These are phyloP conservation scores for Colletotrichum sp. DNA, from an alignment of 2,329 filamentous ascomycete species.

Conservation along the genomic window DNA sequence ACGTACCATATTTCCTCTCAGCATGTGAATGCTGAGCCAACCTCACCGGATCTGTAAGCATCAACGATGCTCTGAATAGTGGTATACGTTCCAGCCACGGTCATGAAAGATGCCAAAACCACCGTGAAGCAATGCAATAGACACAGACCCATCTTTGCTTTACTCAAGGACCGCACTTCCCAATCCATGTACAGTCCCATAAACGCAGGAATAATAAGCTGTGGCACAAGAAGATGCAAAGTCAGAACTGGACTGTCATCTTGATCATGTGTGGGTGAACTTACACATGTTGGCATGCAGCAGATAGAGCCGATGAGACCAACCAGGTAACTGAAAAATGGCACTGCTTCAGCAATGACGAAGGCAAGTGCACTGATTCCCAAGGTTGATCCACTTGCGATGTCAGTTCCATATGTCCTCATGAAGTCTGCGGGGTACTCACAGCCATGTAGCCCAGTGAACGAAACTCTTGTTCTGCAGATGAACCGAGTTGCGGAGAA, in stretches of 20 bases:
- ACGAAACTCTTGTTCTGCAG: conserved; percentile 34
- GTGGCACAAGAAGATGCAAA: not conserved
- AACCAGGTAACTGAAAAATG: conserved; percentile 30
- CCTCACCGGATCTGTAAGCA: conserved; percentile 25
- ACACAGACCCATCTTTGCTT: not conserved
- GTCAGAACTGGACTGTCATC: not conserved
- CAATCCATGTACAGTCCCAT: not conserved
- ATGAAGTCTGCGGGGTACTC: not conserved
- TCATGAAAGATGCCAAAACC: conserved; percentile 25
- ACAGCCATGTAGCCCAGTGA: conserved; percentile 40
- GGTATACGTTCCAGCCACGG: conserved; percentile 29
- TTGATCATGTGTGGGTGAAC: conserved; percentile 24
- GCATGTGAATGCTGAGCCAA: not conserved
- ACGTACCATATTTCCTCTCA: not conserved
- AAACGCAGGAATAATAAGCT: not conserved
- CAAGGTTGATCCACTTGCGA: conserved; percentile 22
- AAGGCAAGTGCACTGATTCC: conserved; percentile 23
- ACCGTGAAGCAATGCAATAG: conserved; percentile 7
- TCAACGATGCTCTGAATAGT: conserved; percentile 30
- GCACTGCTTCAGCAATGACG: conserved; percentile 25
- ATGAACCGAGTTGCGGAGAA: conserved; percentile 38
- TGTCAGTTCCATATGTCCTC: not conserved
- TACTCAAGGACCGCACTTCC: not conserved
- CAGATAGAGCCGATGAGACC: conserved; percentile 29
- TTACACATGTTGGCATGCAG: conserved; percentile 31